Evolutionary conservation across 2,329 filamentous ascomycete species (phyloP).

Genomic region (Daldinia sp.): DNA sequence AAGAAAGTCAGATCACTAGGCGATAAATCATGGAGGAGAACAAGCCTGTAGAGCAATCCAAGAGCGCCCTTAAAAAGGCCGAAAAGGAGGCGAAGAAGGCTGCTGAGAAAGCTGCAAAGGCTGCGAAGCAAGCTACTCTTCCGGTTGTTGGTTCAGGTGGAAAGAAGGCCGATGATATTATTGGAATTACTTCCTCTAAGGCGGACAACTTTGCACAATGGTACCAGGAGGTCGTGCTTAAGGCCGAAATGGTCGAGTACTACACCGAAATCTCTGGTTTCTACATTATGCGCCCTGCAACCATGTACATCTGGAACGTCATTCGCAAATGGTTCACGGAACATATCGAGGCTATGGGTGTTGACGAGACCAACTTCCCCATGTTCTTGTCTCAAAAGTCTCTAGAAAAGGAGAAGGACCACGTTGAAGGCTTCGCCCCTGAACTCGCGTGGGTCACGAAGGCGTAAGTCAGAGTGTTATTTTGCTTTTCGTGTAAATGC

Average conservation of each 20-base stretch:
- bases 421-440: conserved; percentile 98
- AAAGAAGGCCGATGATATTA: conserved; percentile 73
- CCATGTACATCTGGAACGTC: conserved; percentile 72
- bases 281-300: conserved; percentile 83
- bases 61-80: conserved; percentile 72
- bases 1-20: not conserved
- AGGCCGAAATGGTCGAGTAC: conserved; percentile 98
- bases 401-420: conserved; percentile 87
- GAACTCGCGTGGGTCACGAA: conserved; percentile 90
- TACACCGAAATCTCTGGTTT: conserved; percentile 88
- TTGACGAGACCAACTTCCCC: conserved; percentile 96
- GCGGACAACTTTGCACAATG: conserved; percentile 88
- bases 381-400: conserved; percentile 95
- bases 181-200: conserved; percentile 88
- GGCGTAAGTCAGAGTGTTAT: conserved; percentile 61
- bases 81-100: conserved; percentile 70
- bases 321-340: conserved; percentile 73
- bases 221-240: conserved; percentile 98
- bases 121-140: conserved; percentile 62
- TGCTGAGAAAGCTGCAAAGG: conserved; percentile 69
- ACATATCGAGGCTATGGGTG: conserved; percentile 88
- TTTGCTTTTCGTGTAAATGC: not conserved
- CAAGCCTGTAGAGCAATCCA: conserved; percentile 55
- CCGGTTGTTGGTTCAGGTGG: conserved; percentile 58
- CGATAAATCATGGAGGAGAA: conserved; percentile 33